phyloP scores from a whole-genome alignment of 305 asterid species.

The Rubia occidens region DNA sequence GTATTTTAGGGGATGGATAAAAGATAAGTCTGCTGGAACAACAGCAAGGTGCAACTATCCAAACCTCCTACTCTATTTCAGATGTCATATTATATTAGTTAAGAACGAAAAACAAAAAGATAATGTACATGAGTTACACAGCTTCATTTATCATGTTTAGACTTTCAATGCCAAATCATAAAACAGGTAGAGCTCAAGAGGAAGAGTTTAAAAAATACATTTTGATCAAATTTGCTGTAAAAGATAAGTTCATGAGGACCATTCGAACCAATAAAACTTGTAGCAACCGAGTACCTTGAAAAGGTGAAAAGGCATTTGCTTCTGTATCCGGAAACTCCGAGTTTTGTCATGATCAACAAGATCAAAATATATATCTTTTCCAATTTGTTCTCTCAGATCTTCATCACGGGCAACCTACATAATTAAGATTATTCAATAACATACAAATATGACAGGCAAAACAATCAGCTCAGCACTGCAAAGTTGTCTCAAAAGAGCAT shows the following conservation, averaged over 20 bases:
- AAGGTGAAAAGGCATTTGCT: constrained; percentile 60
- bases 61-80: background rate
- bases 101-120: background rate
- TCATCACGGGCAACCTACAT: constrained; percentile 92
- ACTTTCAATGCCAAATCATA: background rate
- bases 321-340: constrained; percentile 80
- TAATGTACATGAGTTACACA: background rate
- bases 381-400: constrained; percentile 80
- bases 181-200: background rate
- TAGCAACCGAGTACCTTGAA: constrained; percentile 36
- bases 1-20: background rate
- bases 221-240: background rate
- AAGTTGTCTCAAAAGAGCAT: constrained; percentile 9
- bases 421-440: constrained; percentile 8
- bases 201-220: background rate
- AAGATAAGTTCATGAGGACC: background rate
- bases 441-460: background rate
- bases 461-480: background rate
- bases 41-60: background rate
- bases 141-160: background rate
- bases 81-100: too few relatives aligned
- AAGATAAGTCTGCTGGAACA: background rate
- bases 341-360: constrained; percentile 96
- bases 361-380: constrained; percentile 83
- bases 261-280: constrained; percentile 4